These are phyloP conservation scores for Torulaspora globosa DNA, from an alignment of 1,139 yeast genomes.

Conservation along the genomic window DNA sequence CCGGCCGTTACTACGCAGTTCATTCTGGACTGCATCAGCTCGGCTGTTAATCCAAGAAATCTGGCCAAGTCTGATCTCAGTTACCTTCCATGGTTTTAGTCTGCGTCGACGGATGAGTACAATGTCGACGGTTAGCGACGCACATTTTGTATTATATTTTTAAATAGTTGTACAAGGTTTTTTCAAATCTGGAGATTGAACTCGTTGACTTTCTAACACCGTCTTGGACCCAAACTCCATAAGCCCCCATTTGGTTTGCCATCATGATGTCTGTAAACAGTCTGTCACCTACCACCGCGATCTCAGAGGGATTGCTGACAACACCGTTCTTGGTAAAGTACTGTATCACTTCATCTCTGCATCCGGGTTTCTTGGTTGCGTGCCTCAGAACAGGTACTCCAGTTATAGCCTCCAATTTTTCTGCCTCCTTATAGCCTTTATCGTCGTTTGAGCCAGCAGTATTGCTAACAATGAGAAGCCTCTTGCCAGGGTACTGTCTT, in stretches of 20 bases:
- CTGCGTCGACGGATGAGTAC: not conserved
- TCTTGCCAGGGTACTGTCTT: slow-evolving; percentile 57
- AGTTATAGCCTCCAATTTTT: slow-evolving; percentile 55
- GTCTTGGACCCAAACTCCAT: slow-evolving; percentile 75
- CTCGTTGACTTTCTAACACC: slow-evolving; percentile 50
- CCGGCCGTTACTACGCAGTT: slow-evolving; percentile 87
- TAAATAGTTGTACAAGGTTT: slow-evolving; percentile 17
- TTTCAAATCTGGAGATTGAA: slow-evolving; percentile 27
- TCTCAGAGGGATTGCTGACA: slow-evolving; percentile 51
- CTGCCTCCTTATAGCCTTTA: slow-evolving; percentile 55
- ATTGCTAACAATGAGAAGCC: slow-evolving; percentile 77
- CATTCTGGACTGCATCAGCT: slow-evolving; percentile 84
- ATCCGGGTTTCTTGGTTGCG: slow-evolving; percentile 83
- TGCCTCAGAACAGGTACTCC: slow-evolving; percentile 80
- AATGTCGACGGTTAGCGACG: not conserved
- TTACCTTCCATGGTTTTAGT: slow-evolving; percentile 86
- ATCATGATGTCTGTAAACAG: slow-evolving; percentile 84
- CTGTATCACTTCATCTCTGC: slow-evolving; percentile 62
- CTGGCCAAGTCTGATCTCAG: slow-evolving; percentile 88
- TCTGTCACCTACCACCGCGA: slow-evolving; percentile 86
- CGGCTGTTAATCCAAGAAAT: slow-evolving; percentile 94
- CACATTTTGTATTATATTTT: not conserved
- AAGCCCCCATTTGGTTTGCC: slow-evolving; percentile 92
- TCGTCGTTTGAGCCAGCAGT: slow-evolving; percentile 92
- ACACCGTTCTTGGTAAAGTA: slow-evolving; percentile 51